phyloP scores from a whole-genome alignment of 495 filamentous ascomycete genomes.

The Delitschia confertaspora region DNA sequence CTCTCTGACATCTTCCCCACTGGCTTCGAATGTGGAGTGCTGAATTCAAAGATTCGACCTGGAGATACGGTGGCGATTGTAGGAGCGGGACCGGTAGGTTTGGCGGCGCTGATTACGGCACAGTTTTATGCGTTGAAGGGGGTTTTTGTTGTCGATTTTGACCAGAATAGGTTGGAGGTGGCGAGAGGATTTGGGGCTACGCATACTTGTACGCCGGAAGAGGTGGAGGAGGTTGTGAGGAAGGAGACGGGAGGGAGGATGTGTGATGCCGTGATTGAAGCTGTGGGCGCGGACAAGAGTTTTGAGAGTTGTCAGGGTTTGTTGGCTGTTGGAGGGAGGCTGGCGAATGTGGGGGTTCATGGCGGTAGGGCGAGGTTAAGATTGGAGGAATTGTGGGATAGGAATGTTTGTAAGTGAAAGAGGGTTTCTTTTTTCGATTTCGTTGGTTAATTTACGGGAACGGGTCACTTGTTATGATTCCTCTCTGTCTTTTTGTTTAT shows the following conservation, averaged over 20 bases:
- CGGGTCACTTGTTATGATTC: too few relatives aligned
- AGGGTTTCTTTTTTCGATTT: too few relatives aligned
- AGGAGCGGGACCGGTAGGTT: slow-evolving; percentile 45
- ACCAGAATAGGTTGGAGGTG: slow-evolving; percentile 37
- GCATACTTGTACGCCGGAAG: slow-evolving; percentile 31
- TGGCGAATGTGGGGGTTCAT: slow-evolving; percentile 49
- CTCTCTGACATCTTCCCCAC: slow-evolving; percentile 45
- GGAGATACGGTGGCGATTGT: slow-evolving; percentile 42
- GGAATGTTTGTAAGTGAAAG: slow-evolving; percentile 32
- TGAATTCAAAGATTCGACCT: slow-evolving; percentile 40
- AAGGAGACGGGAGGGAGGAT: slow-evolving; percentile 39
- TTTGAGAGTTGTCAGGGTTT: slow-evolving; percentile 43
- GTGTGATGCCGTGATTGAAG: slow-evolving; percentile 48
- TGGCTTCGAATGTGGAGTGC: slow-evolving; percentile 42
- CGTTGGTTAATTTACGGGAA: too few relatives aligned
- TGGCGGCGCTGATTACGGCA: slow-evolving; percentile 41
- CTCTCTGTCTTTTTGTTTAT: too few relatives aligned
- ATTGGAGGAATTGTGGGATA: slow-evolving; percentile 27
- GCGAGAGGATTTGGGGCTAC: slow-evolving; percentile 41
- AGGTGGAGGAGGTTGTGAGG: slow-evolving; percentile 33
- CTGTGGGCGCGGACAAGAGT: slow-evolving; percentile 42
- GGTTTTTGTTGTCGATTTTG: slow-evolving; percentile 41
- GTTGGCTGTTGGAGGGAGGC: slow-evolving; percentile 41
- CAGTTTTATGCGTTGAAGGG: slow-evolving; percentile 39
- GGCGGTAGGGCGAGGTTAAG: slow-evolving; percentile 38